Percentiles rank a stretch among this genome's conserved stretches.
These are phyloP conservation scores for Ensete ventricosum DNA, from an alignment of 176 grass and related monocot genomes.

Conservation along the genomic window DNA sequence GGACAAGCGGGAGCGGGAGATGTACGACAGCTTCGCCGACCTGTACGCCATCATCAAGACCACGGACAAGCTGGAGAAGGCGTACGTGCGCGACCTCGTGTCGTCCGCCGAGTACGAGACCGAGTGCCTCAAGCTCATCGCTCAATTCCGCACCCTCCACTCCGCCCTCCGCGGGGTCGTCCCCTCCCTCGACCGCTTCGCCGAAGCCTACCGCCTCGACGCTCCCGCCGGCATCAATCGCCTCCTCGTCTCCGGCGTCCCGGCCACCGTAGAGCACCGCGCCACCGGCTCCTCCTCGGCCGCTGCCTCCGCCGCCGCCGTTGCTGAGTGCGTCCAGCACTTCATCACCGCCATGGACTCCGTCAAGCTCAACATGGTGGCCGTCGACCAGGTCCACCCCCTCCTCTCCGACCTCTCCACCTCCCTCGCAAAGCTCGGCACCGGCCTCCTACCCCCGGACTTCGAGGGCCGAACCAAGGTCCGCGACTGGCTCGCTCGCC, in stretches of 20 bases:
- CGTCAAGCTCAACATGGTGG: slow-evolving; percentile 93
- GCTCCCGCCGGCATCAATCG: slow-evolving; percentile 80
- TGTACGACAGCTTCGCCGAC: slow-evolving; percentile 86
- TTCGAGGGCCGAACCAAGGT: slow-evolving; percentile 90
- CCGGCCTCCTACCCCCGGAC: slow-evolving; percentile 60
- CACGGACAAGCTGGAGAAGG: slow-evolving; percentile 93
- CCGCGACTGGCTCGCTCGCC: slow-evolving; percentile 65
- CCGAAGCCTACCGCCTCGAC: slow-evolving; percentile 77
- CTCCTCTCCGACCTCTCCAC: slow-evolving; percentile 81
- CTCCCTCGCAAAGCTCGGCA: slow-evolving; percentile 60
- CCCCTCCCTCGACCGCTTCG: slow-evolving; percentile 64
- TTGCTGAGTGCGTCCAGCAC: slow-evolving; percentile 89
- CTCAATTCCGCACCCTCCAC: slow-evolving; percentile 84
- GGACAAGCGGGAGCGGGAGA: slow-evolving; percentile 87
- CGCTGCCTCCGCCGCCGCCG: slow-evolving; percentile 41
- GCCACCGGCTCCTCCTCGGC: slow-evolving; percentile 31
- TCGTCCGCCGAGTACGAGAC: slow-evolving; percentile 81
- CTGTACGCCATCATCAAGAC: slow-evolving; percentile 94
- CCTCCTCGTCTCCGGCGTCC: slow-evolving; percentile 81
- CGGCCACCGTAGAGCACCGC: slow-evolving; percentile 90
- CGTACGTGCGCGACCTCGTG: slow-evolving; percentile 93
- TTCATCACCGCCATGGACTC: slow-evolving; percentile 98
- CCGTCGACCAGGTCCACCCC: slow-evolving; percentile 89
- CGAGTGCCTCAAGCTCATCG: slow-evolving; percentile 96
- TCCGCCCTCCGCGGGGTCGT: slow-evolving; percentile 68